A percentile compares a stretch with the other conserved stretches of the same genome.
These are phyloP conservation scores for Beauveria rudraprayagi DNA, from an alignment of 2,329 filamentous ascomycete genomes.

Conservation along the genomic window DNA sequence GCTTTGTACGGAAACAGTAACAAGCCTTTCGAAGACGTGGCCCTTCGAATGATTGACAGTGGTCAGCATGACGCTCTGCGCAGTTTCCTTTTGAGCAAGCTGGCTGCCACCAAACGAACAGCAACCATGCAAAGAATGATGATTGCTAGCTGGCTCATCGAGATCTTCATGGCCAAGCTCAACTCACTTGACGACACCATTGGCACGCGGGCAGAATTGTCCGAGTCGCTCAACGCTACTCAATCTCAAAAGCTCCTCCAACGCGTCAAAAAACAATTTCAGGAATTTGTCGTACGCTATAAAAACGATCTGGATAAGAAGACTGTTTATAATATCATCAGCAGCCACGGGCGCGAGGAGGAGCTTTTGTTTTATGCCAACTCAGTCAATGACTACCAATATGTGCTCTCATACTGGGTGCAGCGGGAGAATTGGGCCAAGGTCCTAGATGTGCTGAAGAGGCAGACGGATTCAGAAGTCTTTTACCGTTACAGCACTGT, in stretches of 20 bases:
- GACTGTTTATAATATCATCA: constrained; percentile 92
- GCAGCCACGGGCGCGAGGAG: constrained; percentile 87
- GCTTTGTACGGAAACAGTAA: constrained; percentile 89
- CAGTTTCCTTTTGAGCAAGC: constrained; percentile 80
- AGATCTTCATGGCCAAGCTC: constrained; percentile 95
- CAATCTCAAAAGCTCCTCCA: constrained; percentile 67
- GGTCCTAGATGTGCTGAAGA: constrained; percentile 80
- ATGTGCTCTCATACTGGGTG: constrained; percentile 94
- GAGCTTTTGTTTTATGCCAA: constrained; percentile 89
- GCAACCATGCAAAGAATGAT: constrained; percentile 89
- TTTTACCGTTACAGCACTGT: constrained; percentile 97
- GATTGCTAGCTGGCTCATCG: constrained; percentile 90
- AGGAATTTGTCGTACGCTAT: constrained; percentile 79
- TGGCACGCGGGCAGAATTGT: constrained; percentile 75
- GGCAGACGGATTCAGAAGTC: constrained; percentile 82
- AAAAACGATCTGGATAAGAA: constrained; percentile 82
- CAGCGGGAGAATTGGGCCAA: constrained; percentile 89
- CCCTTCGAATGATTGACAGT: constrained; percentile 81
- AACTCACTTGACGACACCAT: constrained; percentile 93
- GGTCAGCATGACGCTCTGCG: constrained; percentile 84
- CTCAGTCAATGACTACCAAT: constrained; percentile 83
- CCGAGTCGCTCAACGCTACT: constrained; percentile 60
- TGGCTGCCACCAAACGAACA: constrained; percentile 72
- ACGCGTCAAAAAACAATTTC: constrained; percentile 67
- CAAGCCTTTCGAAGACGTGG: constrained; percentile 95